phyloP scores from a whole-genome alignment of 768 basidiomycete species.

The Boletus sensibilis region DNA sequence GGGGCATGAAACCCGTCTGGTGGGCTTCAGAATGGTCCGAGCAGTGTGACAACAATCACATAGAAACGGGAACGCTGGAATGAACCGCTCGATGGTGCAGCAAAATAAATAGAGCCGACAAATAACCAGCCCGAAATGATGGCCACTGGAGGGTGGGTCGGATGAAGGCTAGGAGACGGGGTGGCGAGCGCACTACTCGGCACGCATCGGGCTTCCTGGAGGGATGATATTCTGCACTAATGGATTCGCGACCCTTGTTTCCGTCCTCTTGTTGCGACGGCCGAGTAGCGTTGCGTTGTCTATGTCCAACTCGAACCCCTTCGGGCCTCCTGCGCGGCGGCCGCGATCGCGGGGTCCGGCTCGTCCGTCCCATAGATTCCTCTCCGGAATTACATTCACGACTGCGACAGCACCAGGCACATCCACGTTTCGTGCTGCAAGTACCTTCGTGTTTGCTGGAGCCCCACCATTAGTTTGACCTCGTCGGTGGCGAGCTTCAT shows the following conservation, averaged over 20 bases:
- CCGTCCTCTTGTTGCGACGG: slow-evolving; percentile 51
- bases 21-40: background rate
- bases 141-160: background rate
- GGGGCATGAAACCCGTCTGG: background rate
- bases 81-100: background rate
- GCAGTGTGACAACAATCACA: background rate
- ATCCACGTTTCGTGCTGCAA: slow-evolving; percentile 10
- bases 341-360: slow-evolving; percentile 70
- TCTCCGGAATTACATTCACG: slow-evolving; percentile 21
- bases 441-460: slow-evolving; percentile 8
- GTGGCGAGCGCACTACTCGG: slow-evolving; percentile 14
- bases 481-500: slow-evolving; percentile 45
- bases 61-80: background rate
- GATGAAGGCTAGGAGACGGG: background rate
- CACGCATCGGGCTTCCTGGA: slow-evolving; percentile 36
- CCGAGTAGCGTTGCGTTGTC: slow-evolving; percentile 85
- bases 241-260: slow-evolving; percentile 34
- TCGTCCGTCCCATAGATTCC: slow-evolving; percentile 53
- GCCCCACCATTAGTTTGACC: slow-evolving; percentile 29
- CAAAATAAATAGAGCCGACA: background rate
- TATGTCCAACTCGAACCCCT: slow-evolving; percentile 81
- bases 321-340: slow-evolving; percentile 27
- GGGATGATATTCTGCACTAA: slow-evolving; percentile 27
- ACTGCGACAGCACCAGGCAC: background rate
- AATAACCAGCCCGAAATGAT: background rate